Base-by-base conservation (phyloP, 129 eudicot genomes). In the Flaveria linearis region DNA sequence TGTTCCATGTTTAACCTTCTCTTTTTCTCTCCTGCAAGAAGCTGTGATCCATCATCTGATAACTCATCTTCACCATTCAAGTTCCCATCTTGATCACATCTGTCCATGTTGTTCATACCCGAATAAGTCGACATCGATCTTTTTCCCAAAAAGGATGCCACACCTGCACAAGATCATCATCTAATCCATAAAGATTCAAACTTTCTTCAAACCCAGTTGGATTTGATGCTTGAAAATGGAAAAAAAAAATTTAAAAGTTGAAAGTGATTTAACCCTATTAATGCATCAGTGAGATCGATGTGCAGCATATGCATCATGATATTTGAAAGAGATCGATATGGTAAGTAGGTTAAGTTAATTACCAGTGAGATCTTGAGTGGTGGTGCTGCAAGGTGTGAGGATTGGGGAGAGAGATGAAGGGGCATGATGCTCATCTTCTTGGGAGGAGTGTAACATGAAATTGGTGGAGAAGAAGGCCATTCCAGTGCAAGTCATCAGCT, bases 1-100 rank as follows among this genome's bases (percentile, higher is more conserved):
- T 95, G 99, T 68, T 91, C 96, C 92, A 89, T 88, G 75, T 91
- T 95, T 17, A 95, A 86, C 57, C 99, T 86, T 73, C 99, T 87
- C 76, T 95, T 95, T 81, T 91, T 95, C 81, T 89, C 97, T 25
- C 96, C 93, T 14, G 75, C 77, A 26, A 72, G 72, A 36, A 67
- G 20, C 69, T 83, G 94, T 42, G 96, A 89, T 12, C 94, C 97
- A 67, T 95, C 97, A 64, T 93, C 98, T 1, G 96, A 88, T 69
- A 87, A 63, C 10, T 87, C 92, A 62, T 95, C 96, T 10, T 88
- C 96, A 15, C 85, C 93, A 25, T 86, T 83, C 62, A 79, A 77
- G 79, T 81, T 77, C 46, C 72, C 72, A 76, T 87, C 90, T 67
- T 74, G 84, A 73, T 80, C 84, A 67, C 80, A 74, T 25, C 84